Conservation (phyloP, 1,139 yeast genomes). For the Kodamaea anthophila region DNA sequence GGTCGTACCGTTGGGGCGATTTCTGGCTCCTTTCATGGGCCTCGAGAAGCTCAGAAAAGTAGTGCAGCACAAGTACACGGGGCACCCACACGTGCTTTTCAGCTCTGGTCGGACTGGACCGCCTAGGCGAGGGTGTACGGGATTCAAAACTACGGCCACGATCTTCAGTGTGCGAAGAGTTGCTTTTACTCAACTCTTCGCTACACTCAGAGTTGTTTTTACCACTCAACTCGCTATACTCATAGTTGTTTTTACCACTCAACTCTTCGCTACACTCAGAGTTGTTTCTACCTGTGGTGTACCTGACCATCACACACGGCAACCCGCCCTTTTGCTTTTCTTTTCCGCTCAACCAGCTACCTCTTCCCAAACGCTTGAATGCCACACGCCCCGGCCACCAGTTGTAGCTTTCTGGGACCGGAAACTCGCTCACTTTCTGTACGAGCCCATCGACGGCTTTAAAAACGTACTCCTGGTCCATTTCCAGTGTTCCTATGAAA, state of each 20-base stretch:
- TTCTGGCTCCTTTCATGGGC: conserved; percentile 6
- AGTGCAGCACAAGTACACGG: conserved; percentile 8
- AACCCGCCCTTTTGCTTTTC: conserved; percentile 9
- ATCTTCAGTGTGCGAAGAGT: neutral
- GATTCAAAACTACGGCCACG: neutral
- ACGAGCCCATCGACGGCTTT: no score
- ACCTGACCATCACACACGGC: conserved; percentile 12
- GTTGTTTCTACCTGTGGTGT: neutral
- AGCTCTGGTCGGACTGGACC: neutral
- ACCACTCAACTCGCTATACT: no score
- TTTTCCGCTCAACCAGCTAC: conserved; percentile 2
- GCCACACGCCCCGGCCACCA: conserved; percentile 11
- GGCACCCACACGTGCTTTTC: conserved; percentile 12
- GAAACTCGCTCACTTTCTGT: no score
- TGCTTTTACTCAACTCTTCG: neutral
- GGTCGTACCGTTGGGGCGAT: conserved; percentile 7
- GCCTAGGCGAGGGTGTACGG: neutral
- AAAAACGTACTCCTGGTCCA: no score
- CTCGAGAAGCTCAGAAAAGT: conserved; percentile 8
- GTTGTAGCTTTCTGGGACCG: conserved; percentile 8
- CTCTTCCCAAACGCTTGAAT: conserved; percentile 7
- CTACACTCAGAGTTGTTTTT: neutral
- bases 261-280: neutral
- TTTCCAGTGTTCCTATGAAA: conserved; percentile 7
- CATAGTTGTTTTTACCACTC: neutral